These are phyloP conservation scores for Eucalyptus sideroxylon DNA, from an alignment of 345 rosid genomes.

Conservation along the genomic window DNA sequence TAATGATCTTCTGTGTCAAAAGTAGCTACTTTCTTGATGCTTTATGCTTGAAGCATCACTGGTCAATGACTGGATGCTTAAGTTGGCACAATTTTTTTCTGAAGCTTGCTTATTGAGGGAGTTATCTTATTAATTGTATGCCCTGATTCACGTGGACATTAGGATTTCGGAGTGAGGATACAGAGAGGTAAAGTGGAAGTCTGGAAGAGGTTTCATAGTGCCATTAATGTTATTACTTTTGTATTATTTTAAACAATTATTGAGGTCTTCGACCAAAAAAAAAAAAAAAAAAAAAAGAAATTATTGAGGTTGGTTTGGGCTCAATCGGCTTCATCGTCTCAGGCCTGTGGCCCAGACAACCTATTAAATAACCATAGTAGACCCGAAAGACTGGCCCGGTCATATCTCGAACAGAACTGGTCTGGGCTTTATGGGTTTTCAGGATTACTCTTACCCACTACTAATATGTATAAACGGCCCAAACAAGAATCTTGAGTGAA, in stretches of 20 bases:
- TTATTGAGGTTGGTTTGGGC: neutral
- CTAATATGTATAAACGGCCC: neutral
- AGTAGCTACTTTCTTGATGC: neutral
- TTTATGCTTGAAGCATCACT: neutral
- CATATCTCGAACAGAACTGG: neutral
- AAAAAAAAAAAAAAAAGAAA: accelerated
- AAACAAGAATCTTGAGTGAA: neutral
- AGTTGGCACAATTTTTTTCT: neutral
- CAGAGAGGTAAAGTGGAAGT: neutral
- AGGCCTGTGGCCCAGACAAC: neutral
- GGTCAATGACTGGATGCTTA: neutral
- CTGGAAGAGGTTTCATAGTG: neutral
- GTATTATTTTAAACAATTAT: neutral
- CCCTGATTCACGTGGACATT: neutral
- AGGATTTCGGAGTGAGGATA: neutral
- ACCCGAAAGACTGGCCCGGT: neutral
- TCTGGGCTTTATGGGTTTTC: neutral
- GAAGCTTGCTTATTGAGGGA: neutral
- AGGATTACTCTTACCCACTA: neutral
- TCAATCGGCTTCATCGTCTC: neutral
- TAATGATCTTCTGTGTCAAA: neutral
- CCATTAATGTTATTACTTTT: neutral
- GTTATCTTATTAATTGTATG: neutral
- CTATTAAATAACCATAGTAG: no score
- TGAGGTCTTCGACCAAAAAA: neutral